Base-by-base conservation (phyloP, 2,329 filamentous ascomycete genomes). In the Aureobasidium uvarum region DNA sequence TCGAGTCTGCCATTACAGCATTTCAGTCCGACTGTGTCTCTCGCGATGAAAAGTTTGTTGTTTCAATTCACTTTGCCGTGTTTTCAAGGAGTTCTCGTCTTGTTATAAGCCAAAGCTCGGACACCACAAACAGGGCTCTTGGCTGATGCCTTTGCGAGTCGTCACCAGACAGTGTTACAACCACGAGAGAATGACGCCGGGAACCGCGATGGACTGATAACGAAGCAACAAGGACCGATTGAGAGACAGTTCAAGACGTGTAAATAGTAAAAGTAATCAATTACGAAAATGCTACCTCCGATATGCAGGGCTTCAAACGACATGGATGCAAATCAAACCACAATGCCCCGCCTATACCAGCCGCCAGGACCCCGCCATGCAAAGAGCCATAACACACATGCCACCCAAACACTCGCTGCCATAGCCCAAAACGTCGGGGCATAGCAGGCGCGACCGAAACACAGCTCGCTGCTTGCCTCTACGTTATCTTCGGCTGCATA, bases 401-500 rank as follows among this genome's bases (percentile, higher is more conserved):
- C 93, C 43, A 91, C 70, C 87, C 89, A 93, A 0, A 96, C 89
- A 68, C 89, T 93, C 0, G 84, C 78, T 0, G 89, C 88, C 84
- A 96, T 92, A 0, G 89, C 90, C 92, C 92, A 96, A 70, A 94
- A 96, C 0, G 90, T 91, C 0, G 81, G 74, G 13, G 88, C 87
- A 78, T 96, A 98, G 78, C 95, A 99, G 62, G 83, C 79, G 72
- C 82, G 85, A 1, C 95, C 95, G 74, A 91, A 91, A 74, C 94
- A 98, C 69, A 96, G 84, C 2, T 82, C 81, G 68, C 82, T 78
- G 38, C 81, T 79, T 28, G 74, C 71, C 20, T 69, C 71, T 1
- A 84, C 78, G 67, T 25, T 36, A 3, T 58, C 64, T 23, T 77
- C 78, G 0, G 88, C 87, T 1, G 85, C 89, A 50, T 82, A 82